Evolutionary conservation across 148 eudicot genomes (phyloP).

Genomic region (Persicaria maculosa): DNA sequence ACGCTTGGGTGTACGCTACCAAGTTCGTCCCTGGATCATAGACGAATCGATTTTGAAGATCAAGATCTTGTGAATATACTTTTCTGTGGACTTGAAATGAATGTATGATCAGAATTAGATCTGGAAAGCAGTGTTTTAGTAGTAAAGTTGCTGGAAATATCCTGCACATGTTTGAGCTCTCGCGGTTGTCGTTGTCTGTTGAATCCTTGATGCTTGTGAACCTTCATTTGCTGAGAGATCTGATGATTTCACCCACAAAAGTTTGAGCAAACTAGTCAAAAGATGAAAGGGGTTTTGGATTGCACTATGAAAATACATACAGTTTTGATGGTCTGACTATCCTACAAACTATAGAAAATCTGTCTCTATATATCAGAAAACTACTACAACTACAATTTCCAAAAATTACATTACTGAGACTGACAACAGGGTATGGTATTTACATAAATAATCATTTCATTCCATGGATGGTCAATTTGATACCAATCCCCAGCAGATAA

Average conservation of each 20-base stretch:
- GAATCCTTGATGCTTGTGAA: background rate
- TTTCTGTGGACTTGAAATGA: background rate
- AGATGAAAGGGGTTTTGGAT: background rate
- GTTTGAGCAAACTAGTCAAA: background rate
- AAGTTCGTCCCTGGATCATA: slow-evolving; percentile 15
- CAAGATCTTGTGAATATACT: background rate
- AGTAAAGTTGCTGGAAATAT: background rate
- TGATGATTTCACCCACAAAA: background rate
- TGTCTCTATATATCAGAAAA: background rate
- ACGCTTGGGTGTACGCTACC: slow-evolving; percentile 42
- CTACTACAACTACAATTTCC: background rate
- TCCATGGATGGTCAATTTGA: background rate
- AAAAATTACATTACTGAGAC: slow-evolving; percentile 2
- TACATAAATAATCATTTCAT: slow-evolving; percentile 2
- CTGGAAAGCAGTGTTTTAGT: background rate
- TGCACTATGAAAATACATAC: background rate
- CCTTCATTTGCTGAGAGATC: background rate
- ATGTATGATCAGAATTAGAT: background rate
- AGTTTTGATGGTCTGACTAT: background rate
- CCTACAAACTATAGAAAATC: background rate
- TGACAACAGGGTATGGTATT: slow-evolving; percentile 7
- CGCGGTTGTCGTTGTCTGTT: background rate
- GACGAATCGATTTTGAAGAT: background rate
- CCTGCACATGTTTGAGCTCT: no score
- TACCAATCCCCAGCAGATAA: background rate